Percentiles rank a stretch among this genome's conserved stretches.
Evolutionary conservation across 176 grass and related monocot genomes (phyloP).

Genomic region (Raddia distichophylla): DNA sequence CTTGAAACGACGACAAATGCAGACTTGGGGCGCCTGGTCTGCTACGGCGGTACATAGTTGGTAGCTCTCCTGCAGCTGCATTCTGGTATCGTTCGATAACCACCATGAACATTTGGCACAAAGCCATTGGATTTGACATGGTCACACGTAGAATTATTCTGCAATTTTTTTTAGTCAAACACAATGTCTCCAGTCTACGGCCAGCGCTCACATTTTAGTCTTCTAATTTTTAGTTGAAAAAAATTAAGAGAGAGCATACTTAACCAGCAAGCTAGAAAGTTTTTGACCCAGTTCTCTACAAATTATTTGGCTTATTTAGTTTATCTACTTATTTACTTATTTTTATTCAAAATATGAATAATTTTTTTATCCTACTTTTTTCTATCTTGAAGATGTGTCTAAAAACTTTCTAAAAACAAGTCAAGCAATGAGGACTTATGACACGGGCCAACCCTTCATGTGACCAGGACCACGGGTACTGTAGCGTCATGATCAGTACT

Average conservation of each 20-base stretch:
- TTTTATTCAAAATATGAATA: too few species aligned
- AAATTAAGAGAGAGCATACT: not conserved
- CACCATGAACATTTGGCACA: not conserved
- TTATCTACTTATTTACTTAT: too few species aligned
- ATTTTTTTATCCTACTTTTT: too few species aligned
- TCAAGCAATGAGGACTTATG: too few species aligned
- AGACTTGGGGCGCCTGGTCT: conserved; percentile 18
- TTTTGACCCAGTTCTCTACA: not conserved
- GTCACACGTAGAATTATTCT: not conserved
- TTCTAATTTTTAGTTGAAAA: not conserved
- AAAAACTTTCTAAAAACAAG: too few species aligned
- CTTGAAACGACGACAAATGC: not conserved
- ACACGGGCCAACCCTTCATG: too few species aligned
- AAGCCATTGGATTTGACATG: conserved; percentile 15
- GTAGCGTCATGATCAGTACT: too few species aligned
- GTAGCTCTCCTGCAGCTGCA: not conserved
- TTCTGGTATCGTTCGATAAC: conserved; percentile 3
- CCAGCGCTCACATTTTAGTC: not conserved
- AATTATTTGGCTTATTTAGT: too few species aligned
- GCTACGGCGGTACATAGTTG: not conserved
- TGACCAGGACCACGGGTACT: too few species aligned
- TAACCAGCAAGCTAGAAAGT: not conserved
- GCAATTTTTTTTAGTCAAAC: not conserved
- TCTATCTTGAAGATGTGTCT: too few species aligned
- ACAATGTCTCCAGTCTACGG: not conserved